Percentiles rank a stretch among this genome's conserved stretches.
Conservation (phyloP, 2,329 filamentous ascomycete species). For the Trichoderma citrinoviride region DNA sequence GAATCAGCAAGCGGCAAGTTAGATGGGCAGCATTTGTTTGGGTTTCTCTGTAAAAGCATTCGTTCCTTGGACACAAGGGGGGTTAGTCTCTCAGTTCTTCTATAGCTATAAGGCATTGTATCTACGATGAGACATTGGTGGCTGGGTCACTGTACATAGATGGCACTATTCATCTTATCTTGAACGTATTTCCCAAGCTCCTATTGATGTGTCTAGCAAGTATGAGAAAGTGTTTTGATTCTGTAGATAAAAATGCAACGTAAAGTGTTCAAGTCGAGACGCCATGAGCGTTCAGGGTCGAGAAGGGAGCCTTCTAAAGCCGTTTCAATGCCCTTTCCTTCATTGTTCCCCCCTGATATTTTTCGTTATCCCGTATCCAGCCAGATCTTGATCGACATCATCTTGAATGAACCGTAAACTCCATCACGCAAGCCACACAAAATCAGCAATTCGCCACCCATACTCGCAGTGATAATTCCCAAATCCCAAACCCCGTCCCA, state of each 20-base stretch:
- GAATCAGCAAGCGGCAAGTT: background rate
- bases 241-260: slow-evolving; percentile 19
- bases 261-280: slow-evolving; percentile 2
- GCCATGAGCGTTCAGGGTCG: background rate
- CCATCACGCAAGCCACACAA: background rate
- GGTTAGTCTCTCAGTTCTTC: background rate
- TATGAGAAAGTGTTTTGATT: background rate
- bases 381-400: slow-evolving; percentile 8
- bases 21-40: background rate
- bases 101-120: background rate
- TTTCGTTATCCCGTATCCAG: slow-evolving; percentile 20
- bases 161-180: background rate
- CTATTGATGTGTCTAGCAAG: background rate
- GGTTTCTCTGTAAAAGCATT: background rate
- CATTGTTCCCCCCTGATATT: background rate
- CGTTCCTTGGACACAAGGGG: background rate
- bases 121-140: background rate
- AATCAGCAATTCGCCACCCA: slow-evolving; percentile 8
- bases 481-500: background rate
- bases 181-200: background rate
- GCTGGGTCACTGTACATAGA: background rate
- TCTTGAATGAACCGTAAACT: slow-evolving; percentile 1
- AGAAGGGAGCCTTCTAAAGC: background rate
- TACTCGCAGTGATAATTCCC: slow-evolving; percentile 4
- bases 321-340: background rate